Evolutionary conservation across 345 rosid species (phyloP), one percentile per base, ranked within the genome.

Genomic region (Bruguiera gymnorhiza): DNA sequence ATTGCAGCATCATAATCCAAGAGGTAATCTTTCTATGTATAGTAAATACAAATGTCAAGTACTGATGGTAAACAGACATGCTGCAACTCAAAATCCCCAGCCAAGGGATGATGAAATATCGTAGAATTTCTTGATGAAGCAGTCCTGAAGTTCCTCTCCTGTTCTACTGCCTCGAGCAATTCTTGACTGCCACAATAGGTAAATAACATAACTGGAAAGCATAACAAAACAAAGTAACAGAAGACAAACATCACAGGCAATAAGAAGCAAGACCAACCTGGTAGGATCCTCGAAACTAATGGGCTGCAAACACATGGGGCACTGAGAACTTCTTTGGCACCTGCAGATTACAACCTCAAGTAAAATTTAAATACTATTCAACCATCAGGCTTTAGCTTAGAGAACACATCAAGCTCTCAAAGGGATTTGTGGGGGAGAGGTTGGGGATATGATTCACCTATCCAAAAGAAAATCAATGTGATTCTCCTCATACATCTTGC

Each of bases 241-340:
- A 67, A 13, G 37, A 13, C 10, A 51, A 36, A 23, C 32, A 21
- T 30, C 24, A 56, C 3, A 31, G 26, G 36, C 18, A 71, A 23
- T 48, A 60, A 20, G 26, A 43, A 46, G 36, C 32, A 31, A 55
- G 26, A 55, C 61, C 32, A 72, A 77, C 80, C 80, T 77, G 54
- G 56, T 23, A 32, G 70, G 67, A 43, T 77, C 80, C 57, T 77
- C 72, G 61, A 77, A 53, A 59, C 57, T 62, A 36, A 77, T 60
- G 11, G 76, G 21, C 29, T 29, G 80, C 76, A 67, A 56, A 58
- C 80, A 77, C 80, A 77, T 77, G 9, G 80, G 80, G 8, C 80
- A 77, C 16, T 72, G 56, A 4, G 73, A 77, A 73, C 80, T 72
- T 71, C 80, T 77, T 32, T 77, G 80, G 70, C 80, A 77, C 80